Percentiles rank a stretch among this genome's conserved stretches.
Evolutionary conservation across 495 filamentous ascomycete species (phyloP).

Genomic region (Daldinia bambusicola): DNA sequence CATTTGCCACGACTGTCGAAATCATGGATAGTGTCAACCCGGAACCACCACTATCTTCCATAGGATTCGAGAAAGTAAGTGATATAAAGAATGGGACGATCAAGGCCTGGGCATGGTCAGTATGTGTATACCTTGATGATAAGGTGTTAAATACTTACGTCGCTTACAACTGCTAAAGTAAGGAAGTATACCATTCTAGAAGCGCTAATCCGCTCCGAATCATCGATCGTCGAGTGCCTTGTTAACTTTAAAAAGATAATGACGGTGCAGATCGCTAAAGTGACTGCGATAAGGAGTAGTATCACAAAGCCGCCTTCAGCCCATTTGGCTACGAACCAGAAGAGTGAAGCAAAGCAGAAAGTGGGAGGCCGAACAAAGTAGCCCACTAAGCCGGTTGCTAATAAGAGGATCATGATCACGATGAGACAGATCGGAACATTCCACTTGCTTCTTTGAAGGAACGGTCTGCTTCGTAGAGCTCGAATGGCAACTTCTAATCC

Average conservation of each 20-base stretch:
- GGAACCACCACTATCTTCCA: slow-evolving; percentile 36
- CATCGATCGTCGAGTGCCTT: slow-evolving; percentile 54
- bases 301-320: slow-evolving; percentile 54
- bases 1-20: slow-evolving; percentile 59
- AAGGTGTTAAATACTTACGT: slow-evolving; percentile 45
- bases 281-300: slow-evolving; percentile 47
- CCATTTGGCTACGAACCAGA: slow-evolving; percentile 62
- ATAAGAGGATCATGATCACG: slow-evolving; percentile 50
- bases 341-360: slow-evolving; percentile 59
- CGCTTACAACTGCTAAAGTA: slow-evolving; percentile 54
- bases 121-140: not conserved
- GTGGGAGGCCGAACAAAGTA: slow-evolving; percentile 53
- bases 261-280: slow-evolving; percentile 47
- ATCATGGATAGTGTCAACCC: slow-evolving; percentile 56
- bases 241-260: slow-evolving; percentile 54
- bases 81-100: slow-evolving; percentile 59
- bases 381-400: slow-evolving; percentile 57
- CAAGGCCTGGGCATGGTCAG: slow-evolving; percentile 49
- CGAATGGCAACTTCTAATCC: slow-evolving; percentile 55
- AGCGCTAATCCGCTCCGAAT: slow-evolving; percentile 53
- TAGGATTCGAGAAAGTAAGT: slow-evolving; percentile 46
- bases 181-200: slow-evolving; percentile 62
- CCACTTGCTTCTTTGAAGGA: slow-evolving; percentile 56
- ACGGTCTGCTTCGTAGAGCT: slow-evolving; percentile 54
- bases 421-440: slow-evolving; percentile 54